phyloP scores from a whole-genome alignment of 148 eudicot species.

The Rheum nobile region DNA sequence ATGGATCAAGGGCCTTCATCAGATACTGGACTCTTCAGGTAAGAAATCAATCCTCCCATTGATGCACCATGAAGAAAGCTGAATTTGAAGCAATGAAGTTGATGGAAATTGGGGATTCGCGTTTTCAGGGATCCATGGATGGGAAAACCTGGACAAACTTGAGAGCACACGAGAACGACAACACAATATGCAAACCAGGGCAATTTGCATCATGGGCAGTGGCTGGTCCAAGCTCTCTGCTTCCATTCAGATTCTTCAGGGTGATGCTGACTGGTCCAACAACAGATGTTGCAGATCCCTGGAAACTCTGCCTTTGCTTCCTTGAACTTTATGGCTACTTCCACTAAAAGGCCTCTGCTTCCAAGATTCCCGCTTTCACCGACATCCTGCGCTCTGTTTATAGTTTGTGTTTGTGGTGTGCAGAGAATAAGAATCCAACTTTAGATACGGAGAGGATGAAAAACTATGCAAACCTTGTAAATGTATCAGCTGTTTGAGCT shows the following conservation, averaged over 20 bases:
- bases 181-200: slow-evolving; percentile 69
- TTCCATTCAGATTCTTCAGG: slow-evolving; percentile 82
- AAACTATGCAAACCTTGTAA: background rate
- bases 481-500: background rate
- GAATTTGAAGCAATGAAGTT: background rate
- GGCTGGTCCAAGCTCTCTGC: slow-evolving; percentile 53
- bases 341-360: slow-evolving; percentile 19
- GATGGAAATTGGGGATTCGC: background rate
- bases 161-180: slow-evolving; percentile 75
- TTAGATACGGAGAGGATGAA: background rate
- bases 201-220: slow-evolving; percentile 87
- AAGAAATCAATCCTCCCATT: background rate
- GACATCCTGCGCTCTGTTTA: background rate
- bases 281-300: slow-evolving; percentile 47
- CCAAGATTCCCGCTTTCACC: background rate
- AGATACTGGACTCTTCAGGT: slow-evolving; percentile 86
- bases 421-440: background rate
- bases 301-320: slow-evolving; percentile 83
- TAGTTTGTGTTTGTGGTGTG: background rate
- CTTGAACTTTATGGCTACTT: slow-evolving; percentile 85
- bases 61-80: background rate
- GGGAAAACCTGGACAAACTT: slow-evolving; percentile 70
- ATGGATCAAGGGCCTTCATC: slow-evolving; percentile 70
- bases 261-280: slow-evolving; percentile 61
- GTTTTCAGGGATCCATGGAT: slow-evolving; percentile 70